Evolutionary conservation across 2,329 filamentous ascomycete genomes (phyloP).

Genomic region (Diplodia scrobiculata): DNA sequence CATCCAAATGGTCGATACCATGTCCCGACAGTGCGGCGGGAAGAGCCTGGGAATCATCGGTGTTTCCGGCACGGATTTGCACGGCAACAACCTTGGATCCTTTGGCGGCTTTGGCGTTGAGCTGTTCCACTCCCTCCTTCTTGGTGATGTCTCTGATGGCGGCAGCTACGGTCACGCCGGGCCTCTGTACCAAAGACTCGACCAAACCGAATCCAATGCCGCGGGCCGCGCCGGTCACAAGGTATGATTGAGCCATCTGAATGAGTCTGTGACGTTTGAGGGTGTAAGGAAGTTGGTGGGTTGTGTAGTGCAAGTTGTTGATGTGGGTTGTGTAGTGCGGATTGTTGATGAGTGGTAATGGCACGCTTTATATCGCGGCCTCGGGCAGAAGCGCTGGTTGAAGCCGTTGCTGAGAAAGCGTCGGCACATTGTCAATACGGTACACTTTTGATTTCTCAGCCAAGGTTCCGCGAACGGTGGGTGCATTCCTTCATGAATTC

Average conservation of each 20-base stretch:
- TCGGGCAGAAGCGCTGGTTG: neutral
- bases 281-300: no score
- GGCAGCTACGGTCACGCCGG: conserved; percentile 2
- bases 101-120: conserved; percentile 16
- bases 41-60: neutral
- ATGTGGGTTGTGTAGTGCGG: neutral
- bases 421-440: neutral
- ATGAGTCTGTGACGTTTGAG: neutral
- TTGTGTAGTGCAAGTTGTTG: no score
- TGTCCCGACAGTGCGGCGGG: neutral
- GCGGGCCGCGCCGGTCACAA: conserved; percentile 12
- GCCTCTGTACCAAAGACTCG: neutral
- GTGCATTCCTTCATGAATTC: neutral
- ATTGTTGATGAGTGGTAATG: neutral
- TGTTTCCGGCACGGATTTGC: conserved; percentile 3
- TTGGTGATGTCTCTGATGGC: conserved; percentile 15
- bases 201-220: conserved; percentile 15
- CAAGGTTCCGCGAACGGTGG: neutral
- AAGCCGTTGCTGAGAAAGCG: neutral
- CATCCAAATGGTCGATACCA: conserved; percentile 7
- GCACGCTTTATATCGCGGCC: neutral
- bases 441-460: neutral
- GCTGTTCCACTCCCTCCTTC: neutral
- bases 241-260: conserved; percentile 2
- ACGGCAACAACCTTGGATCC: conserved; percentile 12